Percentiles rank a stretch among this genome's conserved stretches.
These are phyloP conservation scores for Aspergillus sp. DNA, from an alignment of 2,329 filamentous ascomycete genomes.

Conservation along the genomic window DNA sequence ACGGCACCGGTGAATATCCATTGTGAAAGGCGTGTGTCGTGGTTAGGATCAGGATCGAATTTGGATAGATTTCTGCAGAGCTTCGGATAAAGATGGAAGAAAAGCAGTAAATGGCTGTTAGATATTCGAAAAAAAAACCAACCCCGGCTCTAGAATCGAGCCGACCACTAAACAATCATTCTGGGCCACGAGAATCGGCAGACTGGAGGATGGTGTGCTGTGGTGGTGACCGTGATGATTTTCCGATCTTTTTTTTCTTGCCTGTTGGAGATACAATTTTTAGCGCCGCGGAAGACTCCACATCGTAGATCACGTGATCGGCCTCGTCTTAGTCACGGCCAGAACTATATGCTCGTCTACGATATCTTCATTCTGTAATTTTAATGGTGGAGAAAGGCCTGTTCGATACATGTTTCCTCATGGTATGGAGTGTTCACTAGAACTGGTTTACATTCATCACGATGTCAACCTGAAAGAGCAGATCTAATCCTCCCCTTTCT, in stretches of 20 bases:
- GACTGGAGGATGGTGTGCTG: constrained; percentile 1
- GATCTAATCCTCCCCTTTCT: too few relatives aligned
- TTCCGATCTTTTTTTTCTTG: constrained; percentile 12
- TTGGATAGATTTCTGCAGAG: not conserved
- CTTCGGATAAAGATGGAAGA: not conserved
- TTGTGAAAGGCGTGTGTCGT: constrained; percentile 37
- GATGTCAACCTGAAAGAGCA: too few relatives aligned
- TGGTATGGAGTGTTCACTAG: too few relatives aligned
- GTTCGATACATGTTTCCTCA: too few relatives aligned
- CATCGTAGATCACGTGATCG: constrained; percentile 20
- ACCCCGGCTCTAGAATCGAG: constrained; percentile 19
- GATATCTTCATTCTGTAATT: too few relatives aligned
- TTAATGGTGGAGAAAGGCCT: too few relatives aligned
- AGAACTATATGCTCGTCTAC: too few relatives aligned
- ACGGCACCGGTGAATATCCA: constrained; percentile 96
- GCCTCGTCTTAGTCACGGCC: not conserved
- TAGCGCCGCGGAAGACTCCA: constrained; percentile 23
- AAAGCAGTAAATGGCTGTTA: not conserved
- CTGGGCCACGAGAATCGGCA: constrained; percentile 5
- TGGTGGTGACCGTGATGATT: constrained; percentile 7
- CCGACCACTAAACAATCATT: constrained; percentile 22
- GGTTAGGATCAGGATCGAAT: not conserved
- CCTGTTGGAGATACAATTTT: constrained; percentile 26
- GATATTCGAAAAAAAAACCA: constrained; percentile 5
- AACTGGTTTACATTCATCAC: too few relatives aligned